phyloP scores from a whole-genome alignment of 1,284 basidiomycete species.

The Afroboletus lepidellus region DNA sequence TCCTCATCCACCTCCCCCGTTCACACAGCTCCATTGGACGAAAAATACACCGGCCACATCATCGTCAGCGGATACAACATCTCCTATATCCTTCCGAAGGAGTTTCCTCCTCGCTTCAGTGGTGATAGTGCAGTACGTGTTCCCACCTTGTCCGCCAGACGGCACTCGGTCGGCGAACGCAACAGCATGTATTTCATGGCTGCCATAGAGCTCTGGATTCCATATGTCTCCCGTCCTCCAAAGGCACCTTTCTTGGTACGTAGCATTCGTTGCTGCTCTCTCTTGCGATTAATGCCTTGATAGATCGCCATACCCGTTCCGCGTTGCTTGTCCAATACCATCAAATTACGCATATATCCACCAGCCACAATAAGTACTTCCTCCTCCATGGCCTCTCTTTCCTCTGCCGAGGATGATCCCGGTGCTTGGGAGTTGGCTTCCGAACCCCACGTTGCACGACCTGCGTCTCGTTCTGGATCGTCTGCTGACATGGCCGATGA shows the following conservation, averaged over 20 bases:
- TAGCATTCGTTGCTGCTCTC: conserved; percentile 8
- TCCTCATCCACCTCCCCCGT: conserved; percentile 27
- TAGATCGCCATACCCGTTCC: conserved; percentile 74
- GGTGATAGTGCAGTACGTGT: conserved; percentile 34
- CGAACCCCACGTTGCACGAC: conserved; percentile 70
- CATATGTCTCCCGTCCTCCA: conserved; percentile 63
- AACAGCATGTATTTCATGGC: conserved; percentile 70
- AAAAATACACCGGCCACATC: conserved; percentile 69
- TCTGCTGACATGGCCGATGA: conserved; percentile 75
- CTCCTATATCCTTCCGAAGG: conserved; percentile 72
- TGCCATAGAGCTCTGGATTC: conserved; percentile 72
- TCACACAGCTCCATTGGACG: conserved; percentile 48
- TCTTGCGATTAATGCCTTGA: conserved; percentile 4
- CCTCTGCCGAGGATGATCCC: conserved; percentile 67
- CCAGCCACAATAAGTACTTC: conserved; percentile 46
- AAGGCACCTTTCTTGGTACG: conserved; percentile 68
- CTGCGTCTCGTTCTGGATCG: conserved; percentile 51
- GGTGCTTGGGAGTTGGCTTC: conserved; percentile 72
- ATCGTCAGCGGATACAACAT: conserved; percentile 74
- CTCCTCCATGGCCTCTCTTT: conserved; percentile 68
- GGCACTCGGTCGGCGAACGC: conserved; percentile 56
- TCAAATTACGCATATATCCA: conserved; percentile 70
- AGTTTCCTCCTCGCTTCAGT: conserved; percentile 52
- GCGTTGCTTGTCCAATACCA: conserved; percentile 70
- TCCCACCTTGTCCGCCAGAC: conserved; percentile 40